Evolutionary conservation across 106 monocot genomes (phyloP), one percentile per base, ranked within the genome.

Genomic region (Allium cepa): DNA sequence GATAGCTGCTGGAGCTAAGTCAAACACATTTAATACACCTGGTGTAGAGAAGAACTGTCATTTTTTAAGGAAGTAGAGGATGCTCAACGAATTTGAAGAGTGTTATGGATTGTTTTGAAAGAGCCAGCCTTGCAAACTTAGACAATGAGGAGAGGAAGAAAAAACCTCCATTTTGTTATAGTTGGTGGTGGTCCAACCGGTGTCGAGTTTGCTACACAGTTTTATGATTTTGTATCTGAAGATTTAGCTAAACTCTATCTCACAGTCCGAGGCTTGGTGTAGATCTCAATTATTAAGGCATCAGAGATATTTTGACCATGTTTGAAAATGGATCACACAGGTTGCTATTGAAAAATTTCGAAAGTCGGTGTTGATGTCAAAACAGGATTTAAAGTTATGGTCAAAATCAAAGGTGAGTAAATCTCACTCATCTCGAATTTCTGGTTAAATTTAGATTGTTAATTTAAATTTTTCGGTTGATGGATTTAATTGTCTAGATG

Each of bases 51-150:
- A 87, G 75, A 62, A 87, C 70, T 87, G 83, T 56, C 83, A 83
- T 76, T 87, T 87, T 60, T 63, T 87, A 45, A 86, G 85, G 86
- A 86, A 79, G 79, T 86, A 58, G 86, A 86, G 62, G 86, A 86
- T 82, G 86, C 86, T 68, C 76, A 79, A 71, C 73, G 52, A 59
- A 86, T 86, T 10, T 70, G 79, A 4, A 73, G 67, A 82, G 74
- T 60, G 76, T 86, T 26, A 74, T 86, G 59, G 79, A 76, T 45
- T 82, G 82, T 62, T 86, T 86, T 74, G 86, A 86, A 59, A 82
- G 56, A 64, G 86, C 86, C 52, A 74, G 72, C 67, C 82, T 86
- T 28, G 82, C 86, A 16, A 53, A 69, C 52, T 67, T 86, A n/a
- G 63, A 65, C 64, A 82, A 86, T 52, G 79, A 86, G 67, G 81